These are phyloP conservation scores for Leccinellum albellum DNA, from an alignment of 768 basidiomycete genomes.

Conservation along the genomic window DNA sequence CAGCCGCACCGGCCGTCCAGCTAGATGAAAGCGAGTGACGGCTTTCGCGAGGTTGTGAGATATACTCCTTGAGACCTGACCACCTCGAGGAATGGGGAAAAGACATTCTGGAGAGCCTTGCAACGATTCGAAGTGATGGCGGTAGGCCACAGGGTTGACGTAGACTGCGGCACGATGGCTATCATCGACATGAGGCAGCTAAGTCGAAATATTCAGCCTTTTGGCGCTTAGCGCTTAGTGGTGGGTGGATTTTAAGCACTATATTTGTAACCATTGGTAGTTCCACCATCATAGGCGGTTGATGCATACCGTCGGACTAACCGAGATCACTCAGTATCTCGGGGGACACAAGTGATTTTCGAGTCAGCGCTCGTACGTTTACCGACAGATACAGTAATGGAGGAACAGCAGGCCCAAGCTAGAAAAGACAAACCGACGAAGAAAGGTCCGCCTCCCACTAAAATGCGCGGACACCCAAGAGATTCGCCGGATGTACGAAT, in stretches of 20 bases:
- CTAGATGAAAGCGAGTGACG: conserved; percentile 25
- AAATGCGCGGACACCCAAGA: conserved; percentile 54
- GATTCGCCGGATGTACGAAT: conserved; percentile 68
- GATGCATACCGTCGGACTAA: neutral
- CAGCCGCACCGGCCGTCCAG: conserved; percentile 8
- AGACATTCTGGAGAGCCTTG: conserved; percentile 22
- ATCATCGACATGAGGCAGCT: conserved; percentile 4
- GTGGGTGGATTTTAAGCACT: neutral
- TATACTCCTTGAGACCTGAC: conserved; percentile 46
- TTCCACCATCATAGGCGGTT: neutral
- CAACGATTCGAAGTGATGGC: conserved; percentile 1
- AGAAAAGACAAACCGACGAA: conserved; percentile 6
- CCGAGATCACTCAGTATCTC: neutral
- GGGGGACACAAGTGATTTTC: conserved; percentile 3
- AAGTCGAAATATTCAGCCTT: neutral
- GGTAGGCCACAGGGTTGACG: neutral
- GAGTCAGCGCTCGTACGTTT: neutral
- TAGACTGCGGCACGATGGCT: conserved; percentile 6
- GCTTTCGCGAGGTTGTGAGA: conserved; percentile 40
- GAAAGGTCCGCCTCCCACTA: conserved; percentile 29
- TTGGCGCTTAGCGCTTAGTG: neutral
- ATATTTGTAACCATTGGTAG: neutral
- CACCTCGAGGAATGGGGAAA: conserved; percentile 31
- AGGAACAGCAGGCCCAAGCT: neutral
- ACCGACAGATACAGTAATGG: conserved; percentile 9